Conservation (phyloP, 2,329 filamentous ascomycete species). For the Trichophyton verrucosum region DNA sequence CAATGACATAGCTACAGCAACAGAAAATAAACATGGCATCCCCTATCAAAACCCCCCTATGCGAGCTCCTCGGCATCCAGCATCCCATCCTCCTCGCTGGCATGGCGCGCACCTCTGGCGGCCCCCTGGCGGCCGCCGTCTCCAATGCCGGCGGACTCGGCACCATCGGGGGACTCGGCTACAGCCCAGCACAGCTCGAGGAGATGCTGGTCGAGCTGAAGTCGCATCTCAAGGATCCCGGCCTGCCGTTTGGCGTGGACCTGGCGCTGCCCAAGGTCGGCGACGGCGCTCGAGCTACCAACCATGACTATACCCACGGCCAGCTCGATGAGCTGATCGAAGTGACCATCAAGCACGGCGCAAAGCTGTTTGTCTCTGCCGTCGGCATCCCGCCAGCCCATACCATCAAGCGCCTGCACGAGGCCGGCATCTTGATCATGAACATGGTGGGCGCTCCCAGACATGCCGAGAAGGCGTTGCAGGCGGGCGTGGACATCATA, state of each 20-base stretch:
- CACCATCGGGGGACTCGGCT: conserved; percentile 51
- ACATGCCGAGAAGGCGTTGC: conserved; percentile 78
- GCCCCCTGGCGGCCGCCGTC: conserved; percentile 67
- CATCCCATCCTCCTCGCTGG: conserved; percentile 87
- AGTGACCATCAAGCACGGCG: conserved; percentile 73
- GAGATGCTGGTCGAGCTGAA: conserved; percentile 78
- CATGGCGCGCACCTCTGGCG: conserved; percentile 78
- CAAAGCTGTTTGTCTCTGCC: conserved; percentile 72
- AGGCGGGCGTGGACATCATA: conserved; percentile 77
- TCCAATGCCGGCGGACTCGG: conserved; percentile 77
- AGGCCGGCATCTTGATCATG: conserved; percentile 73
- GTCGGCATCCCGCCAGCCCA: conserved; percentile 70
- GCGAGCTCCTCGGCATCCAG: conserved; percentile 63
- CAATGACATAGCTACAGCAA: not conserved
- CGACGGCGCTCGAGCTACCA: conserved; percentile 71
- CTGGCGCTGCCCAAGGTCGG: conserved; percentile 84
- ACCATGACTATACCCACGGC: conserved; percentile 89
- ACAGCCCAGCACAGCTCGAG: conserved; percentile 63
- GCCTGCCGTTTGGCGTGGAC: conserved; percentile 79
- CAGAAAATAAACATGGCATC: conserved; percentile 19
- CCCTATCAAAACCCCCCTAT: conserved; percentile 61
- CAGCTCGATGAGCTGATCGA: conserved; percentile 78
- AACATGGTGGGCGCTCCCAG: conserved; percentile 94
- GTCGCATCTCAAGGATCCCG: conserved; percentile 50
- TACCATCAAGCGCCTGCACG: conserved; percentile 65